Evolutionary conservation across 78 protist genomes (phyloP), one percentile per base, ranked within the genome.

Genomic region (Anaeramoeba ignava): DNA sequence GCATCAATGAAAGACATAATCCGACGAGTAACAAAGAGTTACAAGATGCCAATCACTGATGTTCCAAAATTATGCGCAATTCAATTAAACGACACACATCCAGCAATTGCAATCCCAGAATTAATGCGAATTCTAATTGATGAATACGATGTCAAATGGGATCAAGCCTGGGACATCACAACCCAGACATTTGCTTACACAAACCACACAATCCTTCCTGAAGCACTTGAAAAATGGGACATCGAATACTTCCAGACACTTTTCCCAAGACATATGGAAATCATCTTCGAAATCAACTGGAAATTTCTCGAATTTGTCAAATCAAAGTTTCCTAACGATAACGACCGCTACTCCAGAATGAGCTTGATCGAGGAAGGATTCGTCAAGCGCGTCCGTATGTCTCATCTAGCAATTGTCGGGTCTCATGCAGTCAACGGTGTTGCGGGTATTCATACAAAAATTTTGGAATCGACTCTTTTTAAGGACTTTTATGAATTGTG

Each of bases 11-110:
- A 91, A 79, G 98, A 96, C 86, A 91, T 96, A 81, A 27, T 96
- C 36, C 88, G 93, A 38, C 93, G 96, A 83, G 91, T 86, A 91
- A 87, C 84, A 85, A 89, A n/a, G n/a, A 8, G 42, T 54, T 1
- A 12, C 33, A n/a, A 36, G 1, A 68, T 85, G 87, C 3, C 40
- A 78, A 1, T 41, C 67, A 23, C n/a, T n/a, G n/a, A n/a, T n/a
- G 81, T 89, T 73, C 88, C 38, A 8, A 37, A 87, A 42, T 73
- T 90, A 90, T 92, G 85, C 31, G 93, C 94, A 42, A 87, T 96
- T 78, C 99, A 96, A 85, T 90, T 94, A 81, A 96, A 96, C 84
- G 99, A 96, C 85, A 96, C 99, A 1, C 99, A 96, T 86, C 99
- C 99, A 2, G 83, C 96, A 41, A 85, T 96, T 38, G 96, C 92